A percentile compares a stretch with the other conserved stretches of the same genome.
Conservation (phyloP, 2,329 filamentous ascomycete species). For the Aspergillus amoenus region DNA sequence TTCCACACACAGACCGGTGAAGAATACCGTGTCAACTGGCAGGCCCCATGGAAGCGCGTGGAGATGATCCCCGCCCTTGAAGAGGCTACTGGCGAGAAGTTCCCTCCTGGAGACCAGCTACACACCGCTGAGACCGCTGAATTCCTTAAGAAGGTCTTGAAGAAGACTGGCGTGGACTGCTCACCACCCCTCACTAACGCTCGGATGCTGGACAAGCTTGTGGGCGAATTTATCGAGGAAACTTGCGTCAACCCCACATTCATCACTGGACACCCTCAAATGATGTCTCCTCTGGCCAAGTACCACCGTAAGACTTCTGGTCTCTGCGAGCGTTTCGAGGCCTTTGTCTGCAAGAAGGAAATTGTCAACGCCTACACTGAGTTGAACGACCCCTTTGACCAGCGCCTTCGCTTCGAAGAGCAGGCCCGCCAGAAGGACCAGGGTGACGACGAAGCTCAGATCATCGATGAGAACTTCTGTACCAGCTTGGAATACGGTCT, state of each 20-base stretch:
- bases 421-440: conserved; percentile 94
- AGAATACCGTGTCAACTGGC: conserved; percentile 91
- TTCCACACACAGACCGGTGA: conserved; percentile 87
- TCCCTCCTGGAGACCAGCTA: conserved; percentile 83
- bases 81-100: conserved; percentile 86
- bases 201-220: conserved; percentile 93
- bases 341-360: conserved; percentile 96
- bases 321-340: conserved; percentile 95
- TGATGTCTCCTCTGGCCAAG: conserved; percentile 97
- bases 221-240: conserved; percentile 92
- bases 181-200: conserved; percentile 87
- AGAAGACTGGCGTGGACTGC: conserved; percentile 90
- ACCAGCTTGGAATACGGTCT: conserved; percentile 85
- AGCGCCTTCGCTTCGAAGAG: conserved; percentile 88
- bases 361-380: conserved; percentile 97
- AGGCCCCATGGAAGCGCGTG: conserved; percentile 85
- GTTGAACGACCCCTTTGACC: conserved; percentile 95
- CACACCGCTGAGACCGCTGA: conserved; percentile 87
- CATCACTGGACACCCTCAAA: conserved; percentile 77
- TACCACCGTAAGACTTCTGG: conserved; percentile 79
- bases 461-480: conserved; percentile 95
- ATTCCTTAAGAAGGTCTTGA: conserved; percentile 79
- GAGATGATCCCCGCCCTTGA: conserved; percentile 96
- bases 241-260: conserved; percentile 92
- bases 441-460: conserved; percentile 94